These are phyloP conservation scores for Aspergillus viridinutans DNA, from an alignment of 2,329 filamentous ascomycete genomes.

Conservation along the genomic window DNA sequence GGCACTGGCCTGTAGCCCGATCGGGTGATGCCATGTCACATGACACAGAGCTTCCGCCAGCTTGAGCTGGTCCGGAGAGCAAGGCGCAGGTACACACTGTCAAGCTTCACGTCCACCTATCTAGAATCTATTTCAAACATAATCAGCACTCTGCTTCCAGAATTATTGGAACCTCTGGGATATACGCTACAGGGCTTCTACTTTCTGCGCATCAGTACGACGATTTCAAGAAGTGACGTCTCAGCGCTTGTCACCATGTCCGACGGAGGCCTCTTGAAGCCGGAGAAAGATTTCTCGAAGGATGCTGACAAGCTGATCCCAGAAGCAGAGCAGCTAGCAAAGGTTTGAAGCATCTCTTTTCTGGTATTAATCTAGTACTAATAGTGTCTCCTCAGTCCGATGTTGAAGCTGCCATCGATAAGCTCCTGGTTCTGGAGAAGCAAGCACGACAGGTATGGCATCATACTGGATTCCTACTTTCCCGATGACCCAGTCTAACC, in stretches of 20 bases:
- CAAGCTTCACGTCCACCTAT: conserved; percentile 6
- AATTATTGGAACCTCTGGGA: not conserved
- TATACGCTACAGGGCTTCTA: conserved; percentile 5
- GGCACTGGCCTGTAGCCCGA: not conserved
- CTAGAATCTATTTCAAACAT: not conserved
- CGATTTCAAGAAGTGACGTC: conserved; percentile 8
- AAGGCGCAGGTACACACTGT: not conserved
- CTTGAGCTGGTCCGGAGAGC: conserved; percentile 19
- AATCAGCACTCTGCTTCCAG: conserved; percentile 9
- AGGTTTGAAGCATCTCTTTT: conserved; percentile 52
- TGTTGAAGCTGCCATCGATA: conserved; percentile 84
- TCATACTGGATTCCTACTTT: conserved; percentile 5
- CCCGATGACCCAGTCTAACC: conserved; percentile 3
- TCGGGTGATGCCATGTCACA: conserved; percentile 18
- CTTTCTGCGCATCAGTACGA: conserved; percentile 3
- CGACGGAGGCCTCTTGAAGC: conserved; percentile 73
- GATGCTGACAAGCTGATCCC: conserved; percentile 89
- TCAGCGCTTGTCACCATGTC: conserved; percentile 60
- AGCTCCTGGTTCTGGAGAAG: conserved; percentile 88
- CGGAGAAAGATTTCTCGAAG: conserved; percentile 98
- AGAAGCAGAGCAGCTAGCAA: conserved; percentile 83
- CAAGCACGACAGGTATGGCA: conserved; percentile 82
- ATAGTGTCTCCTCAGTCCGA: conserved; percentile 48
- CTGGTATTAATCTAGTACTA: not conserved
- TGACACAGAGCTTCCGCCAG: conserved; percentile 27